Evolutionary conservation across 2,329 filamentous ascomycete species (phyloP).

Genomic region (Cercospora canescens): DNA sequence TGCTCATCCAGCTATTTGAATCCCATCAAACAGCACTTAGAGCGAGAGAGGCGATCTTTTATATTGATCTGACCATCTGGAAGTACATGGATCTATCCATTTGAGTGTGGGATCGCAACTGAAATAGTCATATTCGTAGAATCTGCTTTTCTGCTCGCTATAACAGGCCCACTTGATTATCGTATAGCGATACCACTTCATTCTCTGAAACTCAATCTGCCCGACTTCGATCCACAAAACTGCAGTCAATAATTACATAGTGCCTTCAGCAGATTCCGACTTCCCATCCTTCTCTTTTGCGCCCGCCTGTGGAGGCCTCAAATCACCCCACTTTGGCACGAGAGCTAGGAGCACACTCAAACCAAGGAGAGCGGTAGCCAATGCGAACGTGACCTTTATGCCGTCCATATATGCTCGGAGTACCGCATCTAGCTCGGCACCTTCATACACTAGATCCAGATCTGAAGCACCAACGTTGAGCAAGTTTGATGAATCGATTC

Average conservation of each 20-base stretch:
- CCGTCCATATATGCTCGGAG: conserved; percentile 46
- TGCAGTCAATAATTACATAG: not conserved
- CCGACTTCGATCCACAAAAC: not conserved
- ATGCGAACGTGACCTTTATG: conserved; percentile 28
- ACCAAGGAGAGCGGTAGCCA: conserved; percentile 21
- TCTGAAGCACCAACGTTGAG: conserved; percentile 57
- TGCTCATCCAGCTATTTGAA: too few species aligned
- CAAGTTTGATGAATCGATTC: conserved; percentile 42
- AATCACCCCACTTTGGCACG: not conserved
- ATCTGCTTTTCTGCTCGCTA: too few species aligned
- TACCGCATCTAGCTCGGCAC: conserved; percentile 26
- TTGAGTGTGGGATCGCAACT: too few species aligned
- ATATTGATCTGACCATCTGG: too few species aligned
- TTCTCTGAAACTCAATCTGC: not conserved
- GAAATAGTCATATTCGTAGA: too few species aligned
- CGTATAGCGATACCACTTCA: too few species aligned
- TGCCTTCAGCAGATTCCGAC: not conserved
- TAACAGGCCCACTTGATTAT: too few species aligned
- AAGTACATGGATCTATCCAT: too few species aligned
- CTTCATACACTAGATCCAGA: conserved; percentile 56
- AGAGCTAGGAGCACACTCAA: not conserved
- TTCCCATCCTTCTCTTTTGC: not conserved
- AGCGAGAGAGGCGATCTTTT: too few species aligned
- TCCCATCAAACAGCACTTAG: too few species aligned
- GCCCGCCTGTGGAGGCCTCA: not conserved